Evolutionary conservation across 192 early-diverging fungal genomes (phyloP), one percentile per base, ranked within the genome.

Genomic region (Funneliformis mosseae): DNA sequence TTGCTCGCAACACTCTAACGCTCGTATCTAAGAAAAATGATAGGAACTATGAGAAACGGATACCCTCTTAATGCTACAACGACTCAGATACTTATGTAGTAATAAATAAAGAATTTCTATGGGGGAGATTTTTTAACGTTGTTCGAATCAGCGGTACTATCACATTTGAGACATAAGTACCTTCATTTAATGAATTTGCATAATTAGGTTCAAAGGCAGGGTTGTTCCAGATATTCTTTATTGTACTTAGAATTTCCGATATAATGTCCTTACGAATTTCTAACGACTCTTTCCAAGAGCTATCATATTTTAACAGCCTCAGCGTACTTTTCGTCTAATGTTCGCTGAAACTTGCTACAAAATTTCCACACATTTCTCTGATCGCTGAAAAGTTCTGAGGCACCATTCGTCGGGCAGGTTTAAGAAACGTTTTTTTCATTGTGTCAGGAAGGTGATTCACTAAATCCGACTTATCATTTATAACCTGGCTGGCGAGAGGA

Each of bases 1-100:
- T 45, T 46, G 55, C 72, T 74, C 25, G 72, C 72, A 18, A 18
- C 27, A 74, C 72, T 74, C 55, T 74, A n/a, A 23, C 72, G 27
- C 14, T 74, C 72, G 9, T 45, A 74, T 25, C 21, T 67, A 67
- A 67, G 18, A 67, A 67, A 67, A 14, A 67, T 25, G 25, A 23
- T 33, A n/a, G n/a, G n/a, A n/a, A n/a, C n/a, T n/a, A n/a, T 33
- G n/a, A 27, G 12, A 64, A 64, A 5, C 9, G 28, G n/a, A 21
- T 67, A 25, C 25, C 64, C 25, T 14, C 38, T 33, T 38, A 14
- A 67, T 25, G 18, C 12, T 33, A 67, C 12, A 25, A 67, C 7
- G 21, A 33, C 25, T 67, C 18, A 18, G 25, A 67, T n/a, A 67
- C 64, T 67, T 23, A 67, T 25, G 46, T 74, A 25, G 46, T 74